Evolutionary conservation across 257 asterid species (phyloP).

Genomic region (Solanum lignicaule): DNA sequence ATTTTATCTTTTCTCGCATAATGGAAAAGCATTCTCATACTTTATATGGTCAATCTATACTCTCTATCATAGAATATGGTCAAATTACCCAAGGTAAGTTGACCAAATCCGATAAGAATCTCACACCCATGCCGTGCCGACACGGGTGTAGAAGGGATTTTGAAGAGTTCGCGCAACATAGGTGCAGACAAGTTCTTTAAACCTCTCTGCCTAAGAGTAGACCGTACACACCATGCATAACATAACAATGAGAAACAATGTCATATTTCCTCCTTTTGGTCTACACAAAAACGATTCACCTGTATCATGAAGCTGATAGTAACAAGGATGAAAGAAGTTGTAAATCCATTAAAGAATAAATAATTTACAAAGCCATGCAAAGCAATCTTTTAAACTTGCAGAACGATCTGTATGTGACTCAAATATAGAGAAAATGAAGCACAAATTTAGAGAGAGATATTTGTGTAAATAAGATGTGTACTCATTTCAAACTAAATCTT

Average conservation of each 20-base stretch:
- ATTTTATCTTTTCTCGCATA: background rate
- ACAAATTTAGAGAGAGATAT: background rate
- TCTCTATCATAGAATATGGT: background rate
- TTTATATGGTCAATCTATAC: background rate
- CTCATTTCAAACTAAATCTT: background rate
- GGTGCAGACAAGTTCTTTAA: background rate
- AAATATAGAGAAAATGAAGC: background rate
- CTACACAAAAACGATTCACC: background rate
- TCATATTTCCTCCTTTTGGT: background rate
- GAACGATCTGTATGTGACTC: background rate
- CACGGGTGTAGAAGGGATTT: background rate
- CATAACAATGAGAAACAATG: background rate
- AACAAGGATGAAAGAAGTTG: background rate
- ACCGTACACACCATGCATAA: background rate
- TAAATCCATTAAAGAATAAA: background rate
- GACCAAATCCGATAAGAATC: background rate
- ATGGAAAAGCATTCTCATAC: background rate
- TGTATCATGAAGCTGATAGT: background rate
- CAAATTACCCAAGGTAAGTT: background rate
- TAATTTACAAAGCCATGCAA: background rate
- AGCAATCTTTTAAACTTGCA: background rate
- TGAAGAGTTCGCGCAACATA: background rate
- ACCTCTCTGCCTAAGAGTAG: background rate
- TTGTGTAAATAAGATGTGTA: background rate
- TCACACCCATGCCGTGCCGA: background rate